phyloP scores from a whole-genome alignment of 2,329 filamentous ascomycete species.

The Daldinia sp. region DNA sequence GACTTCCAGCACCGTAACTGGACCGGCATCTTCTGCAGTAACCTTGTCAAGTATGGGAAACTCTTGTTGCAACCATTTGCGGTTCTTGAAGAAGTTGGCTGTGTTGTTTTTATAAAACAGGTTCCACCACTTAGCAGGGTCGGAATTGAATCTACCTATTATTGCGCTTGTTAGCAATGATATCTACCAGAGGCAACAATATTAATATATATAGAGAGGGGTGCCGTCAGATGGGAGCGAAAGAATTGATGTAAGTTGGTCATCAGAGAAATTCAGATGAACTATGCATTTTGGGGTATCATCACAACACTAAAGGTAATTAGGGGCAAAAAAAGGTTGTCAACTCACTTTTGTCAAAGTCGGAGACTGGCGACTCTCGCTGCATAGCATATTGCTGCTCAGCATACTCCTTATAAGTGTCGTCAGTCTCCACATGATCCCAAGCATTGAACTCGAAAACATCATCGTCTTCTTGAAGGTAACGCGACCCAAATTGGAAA shows the following conservation, averaged over 20 bases:
- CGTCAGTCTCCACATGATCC: conserved; percentile 97
- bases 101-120: conserved; percentile 98
- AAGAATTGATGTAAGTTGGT: conserved; percentile 72
- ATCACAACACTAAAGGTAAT: conserved; percentile 58
- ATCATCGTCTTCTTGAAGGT: conserved; percentile 84
- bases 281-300: conserved; percentile 74
- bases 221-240: conserved; percentile 78
- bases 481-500: conserved; percentile 94
- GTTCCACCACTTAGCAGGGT: conserved; percentile 98
- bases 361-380: conserved; percentile 85
- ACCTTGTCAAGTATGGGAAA: conserved; percentile 88
- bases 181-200: conserved; percentile 21
- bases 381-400: conserved; percentile 88
- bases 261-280: conserved; percentile 76
- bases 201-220: conserved; percentile 36
- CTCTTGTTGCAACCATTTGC: conserved; percentile 97
- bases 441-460: conserved; percentile 98
- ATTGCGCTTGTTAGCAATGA: conserved; percentile 55
- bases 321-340: conserved; percentile 3
- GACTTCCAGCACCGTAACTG: conserved; percentile 83
- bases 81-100: conserved; percentile 97
- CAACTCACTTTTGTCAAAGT: conserved; percentile 86
- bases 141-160: conserved; percentile 82
- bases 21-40: conserved; percentile 76
- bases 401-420: conserved; percentile 86